A percentile compares a stretch with the other conserved stretches of the same genome.
Conservation (phyloP, 2,329 filamentous ascomycete genomes). For the Sordariomycetes sp. region DNA sequence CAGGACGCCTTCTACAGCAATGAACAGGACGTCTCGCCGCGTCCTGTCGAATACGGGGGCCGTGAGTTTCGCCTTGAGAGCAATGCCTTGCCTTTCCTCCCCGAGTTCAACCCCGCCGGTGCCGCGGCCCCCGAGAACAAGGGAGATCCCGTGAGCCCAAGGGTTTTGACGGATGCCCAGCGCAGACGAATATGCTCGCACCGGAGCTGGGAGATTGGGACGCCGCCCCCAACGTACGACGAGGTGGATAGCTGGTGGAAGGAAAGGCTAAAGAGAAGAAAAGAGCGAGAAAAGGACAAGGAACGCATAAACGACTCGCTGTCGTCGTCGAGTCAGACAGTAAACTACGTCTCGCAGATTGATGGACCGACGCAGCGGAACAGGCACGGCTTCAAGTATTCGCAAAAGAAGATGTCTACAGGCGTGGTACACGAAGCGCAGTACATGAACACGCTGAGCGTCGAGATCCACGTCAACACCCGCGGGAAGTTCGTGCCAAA, state of each 20-base stretch:
- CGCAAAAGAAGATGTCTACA: conserved; percentile 59
- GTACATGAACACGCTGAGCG: conserved; percentile 93
- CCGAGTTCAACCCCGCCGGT: conserved; percentile 58
- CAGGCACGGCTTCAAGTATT: conserved; percentile 74
- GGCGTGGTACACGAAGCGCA: conserved; percentile 73
- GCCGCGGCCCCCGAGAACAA: neutral
- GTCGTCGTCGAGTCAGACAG: conserved; percentile 7
- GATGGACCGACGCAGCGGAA: conserved; percentile 77
- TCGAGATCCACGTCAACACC: conserved; percentile 87
- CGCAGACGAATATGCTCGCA: conserved; percentile 18
- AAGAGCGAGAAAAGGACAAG: neutral
- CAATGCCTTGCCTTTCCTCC: conserved; percentile 64
- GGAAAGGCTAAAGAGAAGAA: conserved; percentile 15
- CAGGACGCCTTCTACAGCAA: conserved; percentile 78
- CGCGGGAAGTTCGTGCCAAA: conserved; percentile 71
- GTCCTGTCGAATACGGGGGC: conserved; percentile 72
- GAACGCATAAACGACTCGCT: neutral
- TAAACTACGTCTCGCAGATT: conserved; percentile 60
- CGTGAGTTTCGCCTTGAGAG: conserved; percentile 70
- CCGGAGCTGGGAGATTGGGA: conserved; percentile 64
- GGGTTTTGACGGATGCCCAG: neutral
- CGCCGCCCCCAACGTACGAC: conserved; percentile 52
- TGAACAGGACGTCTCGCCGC: conserved; percentile 68
- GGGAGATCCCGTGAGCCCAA: conserved; percentile 9
- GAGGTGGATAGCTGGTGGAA: conserved; percentile 61